A percentile compares a stretch with the other conserved stretches of the same genome.
phyloP scores from a whole-genome alignment of 1,284 basidiomycete genomes.

The Malassezia nana region DNA sequence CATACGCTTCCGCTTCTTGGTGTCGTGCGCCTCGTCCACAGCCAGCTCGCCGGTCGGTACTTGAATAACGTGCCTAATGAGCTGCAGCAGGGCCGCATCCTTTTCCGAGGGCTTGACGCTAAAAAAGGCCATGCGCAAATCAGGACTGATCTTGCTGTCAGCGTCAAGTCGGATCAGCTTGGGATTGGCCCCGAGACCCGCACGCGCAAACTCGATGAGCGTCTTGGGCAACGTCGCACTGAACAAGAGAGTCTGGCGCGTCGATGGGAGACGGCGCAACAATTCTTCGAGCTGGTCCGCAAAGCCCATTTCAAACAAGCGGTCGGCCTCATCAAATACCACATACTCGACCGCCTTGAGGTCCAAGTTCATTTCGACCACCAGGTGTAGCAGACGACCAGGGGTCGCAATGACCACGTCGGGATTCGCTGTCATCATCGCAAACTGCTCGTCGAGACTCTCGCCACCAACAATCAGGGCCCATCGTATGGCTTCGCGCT shows the following conservation, averaged over 20 bases:
- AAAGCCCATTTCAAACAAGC: constrained; percentile 96
- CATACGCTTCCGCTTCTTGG: constrained; percentile 23
- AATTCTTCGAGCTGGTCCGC: constrained; percentile 84
- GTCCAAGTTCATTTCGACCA: constrained; percentile 94
- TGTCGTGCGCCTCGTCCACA: constrained; percentile 43
- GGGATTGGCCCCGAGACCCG: constrained; percentile 75
- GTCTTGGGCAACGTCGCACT: constrained; percentile 92
- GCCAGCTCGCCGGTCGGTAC: constrained; percentile 56
- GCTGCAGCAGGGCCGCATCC: constrained; percentile 74
- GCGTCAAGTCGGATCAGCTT: constrained; percentile 88
- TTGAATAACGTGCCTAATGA: constrained; percentile 76
- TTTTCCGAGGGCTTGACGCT: constrained; percentile 86
- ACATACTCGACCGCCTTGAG: constrained; percentile 77
- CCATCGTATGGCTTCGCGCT: constrained; percentile 66
- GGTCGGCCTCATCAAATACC: constrained; percentile 95
- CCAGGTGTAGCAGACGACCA: constrained; percentile 85
- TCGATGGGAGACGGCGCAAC: constrained; percentile 69
- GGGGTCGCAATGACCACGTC: constrained; percentile 67
- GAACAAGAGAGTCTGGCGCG: constrained; percentile 84
- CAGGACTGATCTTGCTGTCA: constrained; percentile 87
- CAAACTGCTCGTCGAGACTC: constrained; percentile 88
- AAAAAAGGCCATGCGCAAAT: constrained; percentile 88
- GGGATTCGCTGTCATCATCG: constrained; percentile 84
- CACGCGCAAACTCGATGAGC: constrained; percentile 93
- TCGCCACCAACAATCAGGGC: constrained; percentile 92